These are phyloP conservation scores for Betula pendula DNA, from an alignment of 306 rosid genomes.

Conservation along the genomic window DNA sequence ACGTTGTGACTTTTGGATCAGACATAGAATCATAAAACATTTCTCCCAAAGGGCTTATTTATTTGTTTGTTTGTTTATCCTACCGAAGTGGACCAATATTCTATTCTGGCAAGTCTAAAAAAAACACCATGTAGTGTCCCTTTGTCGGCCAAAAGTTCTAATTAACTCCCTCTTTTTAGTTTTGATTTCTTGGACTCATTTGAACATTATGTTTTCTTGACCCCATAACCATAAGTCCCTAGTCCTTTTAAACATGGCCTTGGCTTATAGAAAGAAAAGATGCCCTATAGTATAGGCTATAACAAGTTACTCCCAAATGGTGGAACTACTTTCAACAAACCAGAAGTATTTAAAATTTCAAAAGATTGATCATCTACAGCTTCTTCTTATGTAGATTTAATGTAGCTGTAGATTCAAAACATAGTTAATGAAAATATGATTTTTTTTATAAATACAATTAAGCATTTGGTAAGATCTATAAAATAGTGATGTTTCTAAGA, in stretches of 20 bases:
- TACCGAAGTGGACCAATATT: slow-evolving; percentile 7
- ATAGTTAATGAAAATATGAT: neutral
- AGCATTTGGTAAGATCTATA: no score
- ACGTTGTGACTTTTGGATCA: neutral
- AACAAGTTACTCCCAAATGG: neutral
- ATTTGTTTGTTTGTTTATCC: neutral
- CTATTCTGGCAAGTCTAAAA: neutral
- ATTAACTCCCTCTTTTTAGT: neutral
- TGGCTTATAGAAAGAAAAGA: neutral
- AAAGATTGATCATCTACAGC: neutral
- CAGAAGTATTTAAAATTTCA: neutral
- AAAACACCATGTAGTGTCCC: slow-evolving; percentile 38
- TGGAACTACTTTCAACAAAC: neutral
- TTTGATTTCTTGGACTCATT: slow-evolving; percentile 3
- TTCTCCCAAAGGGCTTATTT: neutral
- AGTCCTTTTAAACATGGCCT: neutral
- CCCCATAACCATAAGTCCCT: slow-evolving; percentile 1
- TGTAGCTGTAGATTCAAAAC: neutral
- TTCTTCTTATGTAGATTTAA: neutral
- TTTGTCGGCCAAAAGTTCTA: slow-evolving; percentile 36
- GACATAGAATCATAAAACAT: slow-evolving; percentile 17
- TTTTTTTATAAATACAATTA: no score
- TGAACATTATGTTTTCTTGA: neutral
- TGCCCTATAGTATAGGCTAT: neutral
- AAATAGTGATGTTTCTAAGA: no score